Percentiles rank a stretch among this genome's conserved stretches.
Conservation (phyloP, 2,329 filamentous ascomycete species). For the Elsinoe fawcettii region DNA sequence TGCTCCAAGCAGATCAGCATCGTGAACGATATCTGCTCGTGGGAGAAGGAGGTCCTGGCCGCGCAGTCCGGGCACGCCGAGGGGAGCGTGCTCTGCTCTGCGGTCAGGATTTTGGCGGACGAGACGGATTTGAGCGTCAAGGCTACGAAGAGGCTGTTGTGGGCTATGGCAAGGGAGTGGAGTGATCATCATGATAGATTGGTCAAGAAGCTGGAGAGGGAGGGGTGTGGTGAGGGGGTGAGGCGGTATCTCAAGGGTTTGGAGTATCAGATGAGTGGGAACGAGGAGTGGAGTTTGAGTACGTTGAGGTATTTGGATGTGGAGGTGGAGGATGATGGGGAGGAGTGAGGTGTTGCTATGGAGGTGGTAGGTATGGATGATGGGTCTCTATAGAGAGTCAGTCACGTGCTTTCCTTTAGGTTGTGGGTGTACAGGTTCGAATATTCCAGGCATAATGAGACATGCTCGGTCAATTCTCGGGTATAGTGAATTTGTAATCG, state of each 20-base stretch:
- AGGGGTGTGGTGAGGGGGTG: neutral
- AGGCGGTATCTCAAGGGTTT: neutral
- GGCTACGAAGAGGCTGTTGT: conserved; percentile 28
- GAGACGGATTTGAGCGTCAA: conserved; percentile 23
- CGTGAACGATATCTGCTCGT: conserved; percentile 38
- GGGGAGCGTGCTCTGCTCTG: conserved; percentile 28
- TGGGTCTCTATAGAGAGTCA: too few relatives aligned
- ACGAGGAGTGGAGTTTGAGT: conserved; percentile 4
- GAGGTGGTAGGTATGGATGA: too few relatives aligned
- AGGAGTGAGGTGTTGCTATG: too few relatives aligned
- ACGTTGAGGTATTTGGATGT: neutral
- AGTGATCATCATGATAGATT: conserved; percentile 24
- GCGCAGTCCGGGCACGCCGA: conserved; percentile 21
- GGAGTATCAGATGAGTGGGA: conserved; percentile 15
- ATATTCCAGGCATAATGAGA: too few relatives aligned
- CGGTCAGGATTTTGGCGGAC: conserved; percentile 27
- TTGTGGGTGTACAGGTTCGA: too few relatives aligned
- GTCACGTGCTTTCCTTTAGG: too few relatives aligned
- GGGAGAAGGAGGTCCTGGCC: conserved; percentile 32
- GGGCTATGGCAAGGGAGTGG: conserved; percentile 29
- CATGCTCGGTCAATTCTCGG: too few relatives aligned
- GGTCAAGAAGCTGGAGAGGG: conserved; percentile 5
- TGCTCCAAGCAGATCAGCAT: conserved; percentile 34
- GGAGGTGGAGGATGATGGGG: neutral
- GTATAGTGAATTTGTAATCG: too few relatives aligned